A percentile compares a stretch with the other conserved stretches of the same genome.
These are phyloP conservation scores for Mycena sp. DNA, from an alignment of 1,284 basidiomycete species.

Conservation along the genomic window DNA sequence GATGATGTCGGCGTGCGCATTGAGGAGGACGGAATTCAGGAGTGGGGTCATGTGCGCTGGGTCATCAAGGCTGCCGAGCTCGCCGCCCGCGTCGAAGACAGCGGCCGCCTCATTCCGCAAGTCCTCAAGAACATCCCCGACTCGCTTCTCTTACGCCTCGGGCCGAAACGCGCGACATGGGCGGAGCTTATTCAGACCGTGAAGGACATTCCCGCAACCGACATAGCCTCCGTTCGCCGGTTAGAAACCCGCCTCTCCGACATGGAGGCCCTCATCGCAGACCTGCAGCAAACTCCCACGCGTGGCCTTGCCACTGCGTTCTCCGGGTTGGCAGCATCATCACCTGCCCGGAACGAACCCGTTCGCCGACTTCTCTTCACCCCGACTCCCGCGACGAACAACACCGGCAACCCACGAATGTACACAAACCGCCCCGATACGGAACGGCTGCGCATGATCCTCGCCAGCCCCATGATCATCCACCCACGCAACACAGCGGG, in stretches of 20 bases:
- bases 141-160: slow-evolving; percentile 3
- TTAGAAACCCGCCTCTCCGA: neutral
- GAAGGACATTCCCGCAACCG: neutral
- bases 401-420: neutral
- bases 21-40: slow-evolving; percentile 2
- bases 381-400: neutral
- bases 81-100: neutral
- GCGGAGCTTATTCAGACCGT: neutral
- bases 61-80: neutral
- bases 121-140: slow-evolving; percentile 14
- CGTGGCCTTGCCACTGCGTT: neutral
- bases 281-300: neutral
- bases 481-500: neutral
- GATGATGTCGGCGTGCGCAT: slow-evolving; percentile 2
- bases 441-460: slow-evolving; percentile 3
- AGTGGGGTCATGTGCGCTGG: slow-evolving; percentile 11
- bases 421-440: neutral
- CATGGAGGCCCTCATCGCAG: neutral
- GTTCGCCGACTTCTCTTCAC: neutral
- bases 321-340: neutral
- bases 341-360: neutral
- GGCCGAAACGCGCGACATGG: slow-evolving; percentile 4
- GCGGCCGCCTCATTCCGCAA: neutral
- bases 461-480: neutral
- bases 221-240: neutral